Conservation (phyloP, 495 filamentous ascomycete species). For the Podospora conica region DNA sequence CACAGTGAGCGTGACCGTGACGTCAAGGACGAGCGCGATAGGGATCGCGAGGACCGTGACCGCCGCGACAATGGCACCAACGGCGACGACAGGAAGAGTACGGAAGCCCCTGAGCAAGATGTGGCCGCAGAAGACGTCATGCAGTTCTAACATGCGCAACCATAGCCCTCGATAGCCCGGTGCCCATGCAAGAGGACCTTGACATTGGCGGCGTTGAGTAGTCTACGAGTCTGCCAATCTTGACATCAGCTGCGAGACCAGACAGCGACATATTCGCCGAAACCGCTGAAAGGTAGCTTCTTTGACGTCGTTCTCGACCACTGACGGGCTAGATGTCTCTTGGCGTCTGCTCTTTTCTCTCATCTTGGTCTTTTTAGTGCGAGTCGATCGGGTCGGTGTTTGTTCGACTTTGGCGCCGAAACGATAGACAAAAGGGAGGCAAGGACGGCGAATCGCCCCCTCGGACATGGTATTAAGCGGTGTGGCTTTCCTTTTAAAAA, state of each 20-base stretch:
- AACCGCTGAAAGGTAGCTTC: too few species aligned
- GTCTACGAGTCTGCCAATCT: neutral
- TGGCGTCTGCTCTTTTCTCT: conserved; percentile 1
- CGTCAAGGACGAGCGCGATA: conserved; percentile 47
- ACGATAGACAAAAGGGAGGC: conserved; percentile 13
- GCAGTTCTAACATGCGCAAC: conserved; percentile 14
- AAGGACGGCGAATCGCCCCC: neutral
- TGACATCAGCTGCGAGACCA: too few species aligned
- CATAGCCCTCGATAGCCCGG: conserved; percentile 61
- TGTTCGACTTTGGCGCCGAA: neutral
- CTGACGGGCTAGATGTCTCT: conserved; percentile 25
- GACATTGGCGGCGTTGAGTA: conserved; percentile 81
- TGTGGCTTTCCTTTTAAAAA: neutral
- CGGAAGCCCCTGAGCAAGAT: conserved; percentile 14
- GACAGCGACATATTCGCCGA: too few species aligned
- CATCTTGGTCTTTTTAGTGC: conserved; percentile 27
- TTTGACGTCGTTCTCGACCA: conserved; percentile 14
- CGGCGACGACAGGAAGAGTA: conserved; percentile 88
- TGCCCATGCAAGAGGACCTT: conserved; percentile 85
- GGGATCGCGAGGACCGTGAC: conserved; percentile 53
- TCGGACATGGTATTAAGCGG: neutral
- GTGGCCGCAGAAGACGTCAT: neutral
- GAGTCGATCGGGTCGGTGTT: conserved; percentile 21
- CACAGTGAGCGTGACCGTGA: conserved; percentile 49
- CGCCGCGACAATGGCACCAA: conserved; percentile 61